These are phyloP conservation scores for Hygrophila difformis DNA, from an alignment of 257 asterid genomes.

Conservation along the genomic window DNA sequence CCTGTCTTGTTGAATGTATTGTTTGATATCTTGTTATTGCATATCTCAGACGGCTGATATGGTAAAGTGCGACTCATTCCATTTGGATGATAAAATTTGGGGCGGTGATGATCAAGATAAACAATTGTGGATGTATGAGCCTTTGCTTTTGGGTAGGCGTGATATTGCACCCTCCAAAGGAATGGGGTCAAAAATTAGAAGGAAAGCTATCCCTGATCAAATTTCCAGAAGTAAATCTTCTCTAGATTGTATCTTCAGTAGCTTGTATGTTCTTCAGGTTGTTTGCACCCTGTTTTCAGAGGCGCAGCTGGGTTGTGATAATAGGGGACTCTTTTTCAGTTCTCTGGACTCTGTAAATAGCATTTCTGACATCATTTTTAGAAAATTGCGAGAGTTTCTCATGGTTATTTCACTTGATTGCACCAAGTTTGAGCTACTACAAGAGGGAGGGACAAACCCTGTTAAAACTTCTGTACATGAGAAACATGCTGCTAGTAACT, in stretches of 20 bases:
- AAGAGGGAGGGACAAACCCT: conserved; percentile 44
- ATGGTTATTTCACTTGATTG: conserved; percentile 86
- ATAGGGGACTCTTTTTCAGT: conserved; percentile 60
- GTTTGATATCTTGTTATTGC: conserved; percentile 23
- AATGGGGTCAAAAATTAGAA: conserved; percentile 25
- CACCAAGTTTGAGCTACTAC: conserved; percentile 82
- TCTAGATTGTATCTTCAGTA: conserved; percentile 32
- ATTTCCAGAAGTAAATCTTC: conserved; percentile 32
- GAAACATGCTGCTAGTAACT: conserved; percentile 41
- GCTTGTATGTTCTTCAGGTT: conserved; percentile 70
- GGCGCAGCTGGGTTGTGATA: conserved; percentile 37
- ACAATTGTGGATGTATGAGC: conserved; percentile 25
- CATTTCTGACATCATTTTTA: conserved; percentile 56
- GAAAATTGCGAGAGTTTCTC: conserved; percentile 74
- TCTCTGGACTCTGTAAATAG: conserved; percentile 67
- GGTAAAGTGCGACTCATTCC: conserved; percentile 32
- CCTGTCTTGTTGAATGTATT: conserved; percentile 3
- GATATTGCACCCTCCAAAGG: conserved; percentile 21
- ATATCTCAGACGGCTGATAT: conserved; percentile 50
- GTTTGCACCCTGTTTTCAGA: conserved; percentile 46
- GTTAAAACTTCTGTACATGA: conserved; percentile 42
- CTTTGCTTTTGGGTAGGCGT: conserved; percentile 24
- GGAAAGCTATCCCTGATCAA: conserved; percentile 20
- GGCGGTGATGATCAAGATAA: conserved; percentile 24
- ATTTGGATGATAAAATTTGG: conserved; percentile 35